phyloP scores from a whole-genome alignment of 2,329 filamentous ascomycete genomes.

The Talaromyces sp. region DNA sequence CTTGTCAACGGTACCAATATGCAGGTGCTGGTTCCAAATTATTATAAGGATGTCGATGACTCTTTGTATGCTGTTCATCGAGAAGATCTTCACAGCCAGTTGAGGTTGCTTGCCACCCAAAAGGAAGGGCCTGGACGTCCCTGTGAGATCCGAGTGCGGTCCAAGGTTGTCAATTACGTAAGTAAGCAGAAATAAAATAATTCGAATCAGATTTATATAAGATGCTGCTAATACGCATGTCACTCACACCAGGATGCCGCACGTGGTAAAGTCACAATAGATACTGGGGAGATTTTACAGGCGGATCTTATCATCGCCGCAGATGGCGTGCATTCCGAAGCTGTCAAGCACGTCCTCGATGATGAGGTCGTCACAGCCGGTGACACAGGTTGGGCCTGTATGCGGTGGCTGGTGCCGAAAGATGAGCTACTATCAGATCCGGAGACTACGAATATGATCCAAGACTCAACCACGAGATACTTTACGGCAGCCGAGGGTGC shows the following conservation, averaged over 20 bases:
- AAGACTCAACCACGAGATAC: not conserved
- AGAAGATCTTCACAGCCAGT: not conserved
- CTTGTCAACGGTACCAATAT: not conserved
- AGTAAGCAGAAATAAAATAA: no score
- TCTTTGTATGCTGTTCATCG: not conserved
- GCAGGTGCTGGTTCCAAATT: not conserved
- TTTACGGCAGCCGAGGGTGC: not conserved
- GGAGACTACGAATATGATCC: not conserved
- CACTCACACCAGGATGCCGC: no score
- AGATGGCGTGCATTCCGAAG: not conserved
- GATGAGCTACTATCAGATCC: not conserved
- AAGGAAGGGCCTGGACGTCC: no score
- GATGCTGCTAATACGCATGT: no score
- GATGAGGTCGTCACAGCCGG: not conserved
- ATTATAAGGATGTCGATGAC: not conserved
- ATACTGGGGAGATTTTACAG: not conserved
- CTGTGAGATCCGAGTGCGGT: no score
- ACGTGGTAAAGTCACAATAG: no score
- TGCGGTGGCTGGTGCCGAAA: not conserved
- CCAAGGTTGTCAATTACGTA: no score
- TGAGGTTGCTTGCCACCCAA: no score
- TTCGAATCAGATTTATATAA: no score
- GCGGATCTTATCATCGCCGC: not conserved
- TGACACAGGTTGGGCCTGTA: not conserved
- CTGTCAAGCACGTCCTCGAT: not conserved